Evolutionary conservation across 805 yeast genomes (phyloP), one percentile per base, ranked within the genome.

Genomic region (Yamadazyma endophytica): DNA sequence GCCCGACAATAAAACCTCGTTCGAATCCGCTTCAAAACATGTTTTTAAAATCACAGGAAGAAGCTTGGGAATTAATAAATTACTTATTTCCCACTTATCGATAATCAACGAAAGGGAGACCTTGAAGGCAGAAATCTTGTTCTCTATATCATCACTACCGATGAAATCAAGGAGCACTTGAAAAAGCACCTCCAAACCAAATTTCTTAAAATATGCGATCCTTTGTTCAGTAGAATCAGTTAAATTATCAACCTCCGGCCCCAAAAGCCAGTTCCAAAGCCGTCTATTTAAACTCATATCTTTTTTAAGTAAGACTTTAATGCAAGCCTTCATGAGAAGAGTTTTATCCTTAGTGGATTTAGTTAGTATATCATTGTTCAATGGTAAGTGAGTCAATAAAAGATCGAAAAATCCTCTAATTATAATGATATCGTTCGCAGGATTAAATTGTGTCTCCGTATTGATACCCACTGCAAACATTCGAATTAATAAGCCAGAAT

Each of bases 251-350:
- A 28, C 31, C 12, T 79, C 87, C 2, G 96, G 92, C 0, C 97
- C 97, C 17, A 90, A 56, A 6, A 92, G 61, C 95, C 96, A 92
- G 37, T 73, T 79, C 96, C 97, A 89, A 13, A 92, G 67, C 46
- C 99, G 72, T 56, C 98, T 71, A 54, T 92, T 92, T 37, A 92
- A 68, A 6, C 97, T 87, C 96, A 92, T 87, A 55, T 92, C 99
- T 44, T 79, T 80, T 26, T 82, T 76, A 26, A 87, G 61, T 2
- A 92, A 81, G 0, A 89, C 78, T 8, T 68, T 57, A 16, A 87
- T 72, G 22, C 88, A 80, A 7, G 77, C 65, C 56, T 80, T 62
- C 12, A 87, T 52, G 22, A 88, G 57, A 18, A 71, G 45, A 38
- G 74, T 71, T 28, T 73, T 70, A 46, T 87, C 95, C 5, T 65